phyloP scores from a whole-genome alignment of 176 grass and related monocot species.

The Saccharum officinarum region DNA sequence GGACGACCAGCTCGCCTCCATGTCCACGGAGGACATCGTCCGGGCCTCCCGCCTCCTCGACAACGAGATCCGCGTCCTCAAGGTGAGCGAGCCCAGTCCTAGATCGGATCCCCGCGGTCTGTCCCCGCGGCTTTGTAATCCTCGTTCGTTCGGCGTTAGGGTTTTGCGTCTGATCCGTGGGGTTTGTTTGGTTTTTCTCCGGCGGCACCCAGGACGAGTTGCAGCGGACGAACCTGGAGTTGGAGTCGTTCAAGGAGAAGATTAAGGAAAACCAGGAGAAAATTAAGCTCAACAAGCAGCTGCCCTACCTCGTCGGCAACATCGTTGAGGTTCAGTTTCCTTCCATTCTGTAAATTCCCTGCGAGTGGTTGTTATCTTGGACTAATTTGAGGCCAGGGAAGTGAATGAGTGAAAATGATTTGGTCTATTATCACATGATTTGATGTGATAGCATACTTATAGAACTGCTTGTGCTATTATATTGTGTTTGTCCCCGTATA shows the following conservation, averaged over 20 bases:
- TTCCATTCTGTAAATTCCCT: not conserved
- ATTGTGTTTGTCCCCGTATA: not conserved
- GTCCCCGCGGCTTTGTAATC: not conserved
- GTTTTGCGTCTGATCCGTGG: not conserved
- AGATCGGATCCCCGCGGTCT: not conserved
- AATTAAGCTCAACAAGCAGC: constrained; percentile 86
- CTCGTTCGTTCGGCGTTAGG: not conserved
- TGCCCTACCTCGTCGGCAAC: constrained; percentile 82
- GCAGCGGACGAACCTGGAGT: constrained; percentile 68
- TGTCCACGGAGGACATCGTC: constrained; percentile 69
- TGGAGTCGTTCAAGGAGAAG: constrained; percentile 78
- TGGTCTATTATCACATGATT: not conserved
- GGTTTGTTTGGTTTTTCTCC: not conserved
- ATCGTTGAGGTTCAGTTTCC: constrained; percentile 68
- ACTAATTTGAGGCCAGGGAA: not conserved
- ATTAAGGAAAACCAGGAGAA: constrained; percentile 90
- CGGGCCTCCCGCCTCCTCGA: constrained; percentile 64
- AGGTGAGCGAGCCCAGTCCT: constrained; percentile 34
- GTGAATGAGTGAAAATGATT: not conserved
- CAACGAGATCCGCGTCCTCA: constrained; percentile 86
- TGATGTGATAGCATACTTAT: not conserved
- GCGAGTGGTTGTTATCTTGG: not conserved
- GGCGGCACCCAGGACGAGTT: constrained; percentile 53
- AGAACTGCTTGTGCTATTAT: not conserved
- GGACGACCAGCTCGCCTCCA: constrained; percentile 69